Evolutionary conservation across 2,329 filamentous ascomycete genomes (phyloP).

Genomic region (Geoglossum cookeanum): DNA sequence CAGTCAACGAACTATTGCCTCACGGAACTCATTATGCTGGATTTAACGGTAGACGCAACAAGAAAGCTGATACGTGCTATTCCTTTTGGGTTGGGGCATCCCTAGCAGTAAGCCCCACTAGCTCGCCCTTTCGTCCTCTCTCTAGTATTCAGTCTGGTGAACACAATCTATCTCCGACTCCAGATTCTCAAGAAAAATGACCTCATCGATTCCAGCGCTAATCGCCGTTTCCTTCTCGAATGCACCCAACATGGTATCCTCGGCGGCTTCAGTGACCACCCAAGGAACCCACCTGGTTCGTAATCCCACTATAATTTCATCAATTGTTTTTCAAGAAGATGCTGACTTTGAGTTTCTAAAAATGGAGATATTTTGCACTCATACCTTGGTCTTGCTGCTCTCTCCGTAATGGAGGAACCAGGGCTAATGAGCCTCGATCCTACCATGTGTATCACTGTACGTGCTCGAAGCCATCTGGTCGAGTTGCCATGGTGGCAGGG

Average conservation of each 20-base stretch:
- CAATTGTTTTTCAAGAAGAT: not conserved
- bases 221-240: constrained; percentile 62
- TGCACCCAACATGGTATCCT: constrained; percentile 66
- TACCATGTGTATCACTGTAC: constrained; percentile 51
- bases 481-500: not conserved
- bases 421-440: constrained; percentile 55
- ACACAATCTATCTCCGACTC: constrained; percentile 4
- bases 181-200: constrained; percentile 38
- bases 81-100: constrained; percentile 76
- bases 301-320: constrained; percentile 1
- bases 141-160: constrained; percentile 3
- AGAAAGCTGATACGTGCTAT: constrained; percentile 88
- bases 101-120: constrained; percentile 22
- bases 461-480: constrained; percentile 4
- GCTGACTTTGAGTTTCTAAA: not conserved
- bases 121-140: constrained; percentile 6
- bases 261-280: constrained; percentile 63
- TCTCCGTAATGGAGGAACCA: constrained; percentile 53
- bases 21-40: constrained; percentile 31
- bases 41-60: constrained; percentile 82
- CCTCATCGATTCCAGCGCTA: constrained; percentile 38
- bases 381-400: constrained; percentile 66
- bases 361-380: constrained; percentile 59
- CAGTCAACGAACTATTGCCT: not conserved
- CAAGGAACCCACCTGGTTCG: constrained; percentile 46